Base-by-base conservation (phyloP, 331 rosid genomes). In the Telfairia occidentalis region DNA sequence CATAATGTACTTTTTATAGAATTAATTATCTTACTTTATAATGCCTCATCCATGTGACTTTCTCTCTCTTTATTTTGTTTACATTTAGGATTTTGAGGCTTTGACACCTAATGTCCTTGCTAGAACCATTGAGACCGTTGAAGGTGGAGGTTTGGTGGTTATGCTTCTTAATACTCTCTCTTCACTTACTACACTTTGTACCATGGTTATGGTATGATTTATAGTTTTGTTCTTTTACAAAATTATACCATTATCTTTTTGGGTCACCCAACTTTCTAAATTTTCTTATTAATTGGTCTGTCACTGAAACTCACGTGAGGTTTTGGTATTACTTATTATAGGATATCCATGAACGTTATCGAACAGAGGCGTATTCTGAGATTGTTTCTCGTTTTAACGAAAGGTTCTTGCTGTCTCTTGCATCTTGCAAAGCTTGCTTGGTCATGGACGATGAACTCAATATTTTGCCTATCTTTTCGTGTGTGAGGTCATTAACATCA, bases 401-500 rank as follows among this genome's bases (percentile, higher is more conserved):
- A 74, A 96, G 98, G 48, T 91, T 93, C 85, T 83, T 93, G 72
- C 80, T 93, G 55, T 91, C 98, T 5, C 78, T 91, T 72, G 97
- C 97, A 37, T 91, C 96, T 1, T 89, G 96, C 81, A 93, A 84
- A 86, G 82, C 96, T 3, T 93, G 96, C 52, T 87, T 88, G 48
- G 92, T 89, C 70, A 91, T 93, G 96, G 97, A 91, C 0, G 98
- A 93, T 85, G 98, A 93, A 76, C 80, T 91, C 73, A 91, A 93
- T 82, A 79, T 93, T 28, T 82, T 93, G 69, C 97, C 97, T 21
- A 84, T 93, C 79, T 93, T 96, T 53, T 89, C 98, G 49, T 94
- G 87, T 81, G 83, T 91, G 72, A 89, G 88, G 83, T 85, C 96
- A 69, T 82, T 91, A 54, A 30, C 83, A 16, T 80, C 92, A 0